Evolutionary conservation across 768 basidiomycete genomes (phyloP), one percentile per base, ranked within the genome.

Genomic region (Mycena crocata): DNA sequence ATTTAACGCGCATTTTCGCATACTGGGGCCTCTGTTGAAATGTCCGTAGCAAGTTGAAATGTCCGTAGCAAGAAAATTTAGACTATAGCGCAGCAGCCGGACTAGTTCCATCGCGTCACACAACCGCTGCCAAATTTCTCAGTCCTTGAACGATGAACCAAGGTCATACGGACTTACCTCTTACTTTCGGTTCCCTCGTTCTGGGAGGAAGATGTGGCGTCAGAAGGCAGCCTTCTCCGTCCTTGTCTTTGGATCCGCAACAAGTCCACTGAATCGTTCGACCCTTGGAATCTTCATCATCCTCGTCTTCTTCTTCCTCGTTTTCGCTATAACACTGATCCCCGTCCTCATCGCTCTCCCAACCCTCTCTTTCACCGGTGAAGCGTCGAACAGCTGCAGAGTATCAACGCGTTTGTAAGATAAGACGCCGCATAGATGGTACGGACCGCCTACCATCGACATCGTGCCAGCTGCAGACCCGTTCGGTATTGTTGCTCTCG

Each of bases 241-340:
- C 3, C 60, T 62, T 34, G 40, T 52, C 24, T 19, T 28, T 34
- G 7, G 21, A 14, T 34, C 60, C 60, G 23, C 60, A 62, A 45
- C 60, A 62, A 15, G 60, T 42, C 60, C 60, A 62, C 32, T 62
- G 60, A 31, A 51, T 44, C 31, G n/a, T 62, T 8, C n/a, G 24
- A 15, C 39, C 54, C n/a, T n/a, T n/a, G n/a, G n/a, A n/a, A 3
- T 40, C 60, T 1, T 40, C 37, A 19, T n/a, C 19, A 23, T 62
- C 60, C 21, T 28, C 50, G 26, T 54, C 42, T 19, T 37, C 49
- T 1, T 57, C 40, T 6, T 56, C 26, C 17, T 23, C 39, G n/a
- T 52, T 46, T 4, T 54, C 50, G 17, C 60, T 54, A 14, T 52
- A 52, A n/a, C 5, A 31, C 31, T 35, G 40, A 28, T 52, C 50